A percentile compares a stretch with the other conserved stretches of the same genome.
Conservation (phyloP, 139 green algal species). For the Yamagishiella unicocca region DNA sequence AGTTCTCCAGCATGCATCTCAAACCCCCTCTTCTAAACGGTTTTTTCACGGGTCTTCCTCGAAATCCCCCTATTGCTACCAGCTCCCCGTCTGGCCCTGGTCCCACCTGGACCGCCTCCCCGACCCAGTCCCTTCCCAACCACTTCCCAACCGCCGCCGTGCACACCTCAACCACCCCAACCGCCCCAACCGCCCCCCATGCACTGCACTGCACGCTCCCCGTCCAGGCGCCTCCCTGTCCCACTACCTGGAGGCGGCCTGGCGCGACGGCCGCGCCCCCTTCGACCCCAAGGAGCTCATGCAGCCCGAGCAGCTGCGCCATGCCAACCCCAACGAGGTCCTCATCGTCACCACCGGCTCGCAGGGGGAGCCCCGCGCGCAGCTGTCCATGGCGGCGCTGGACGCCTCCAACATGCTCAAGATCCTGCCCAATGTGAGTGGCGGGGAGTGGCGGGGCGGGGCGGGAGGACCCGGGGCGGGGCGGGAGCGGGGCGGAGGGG, state of each 20-base stretch:
- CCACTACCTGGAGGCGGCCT: conserved; percentile 96
- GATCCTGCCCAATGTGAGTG: conserved; percentile 74
- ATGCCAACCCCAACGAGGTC: conserved; percentile 86
- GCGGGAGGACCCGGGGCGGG: not conserved
- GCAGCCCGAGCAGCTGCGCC: conserved; percentile 73
- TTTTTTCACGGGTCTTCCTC: no score
- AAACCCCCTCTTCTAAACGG: no score
- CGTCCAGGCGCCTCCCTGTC: conserved; percentile 81
- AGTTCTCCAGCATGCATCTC: no score
- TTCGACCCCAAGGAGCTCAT: conserved; percentile 82
- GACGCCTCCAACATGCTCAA: conserved; percentile 82
- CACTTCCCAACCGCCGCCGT: no score
- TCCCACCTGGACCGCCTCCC: no score
- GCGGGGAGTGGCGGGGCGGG: not conserved
- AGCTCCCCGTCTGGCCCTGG: no score
- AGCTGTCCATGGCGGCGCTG: conserved; percentile 87
- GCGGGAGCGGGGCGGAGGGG: not conserved
- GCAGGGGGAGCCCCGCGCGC: conserved; percentile 91
- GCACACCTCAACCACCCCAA: no score
- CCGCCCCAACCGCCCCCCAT: no score
- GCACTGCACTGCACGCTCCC: not conserved
- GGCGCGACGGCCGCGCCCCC: conserved; percentile 68
- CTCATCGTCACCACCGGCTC: conserved; percentile 75
- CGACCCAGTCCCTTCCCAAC: no score
- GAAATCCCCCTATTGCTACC: no score